Evolutionary conservation across 2,329 filamentous ascomycete species (phyloP), one percentile per base, ranked within the genome.

Genomic region (Beauveria medogensis): DNA sequence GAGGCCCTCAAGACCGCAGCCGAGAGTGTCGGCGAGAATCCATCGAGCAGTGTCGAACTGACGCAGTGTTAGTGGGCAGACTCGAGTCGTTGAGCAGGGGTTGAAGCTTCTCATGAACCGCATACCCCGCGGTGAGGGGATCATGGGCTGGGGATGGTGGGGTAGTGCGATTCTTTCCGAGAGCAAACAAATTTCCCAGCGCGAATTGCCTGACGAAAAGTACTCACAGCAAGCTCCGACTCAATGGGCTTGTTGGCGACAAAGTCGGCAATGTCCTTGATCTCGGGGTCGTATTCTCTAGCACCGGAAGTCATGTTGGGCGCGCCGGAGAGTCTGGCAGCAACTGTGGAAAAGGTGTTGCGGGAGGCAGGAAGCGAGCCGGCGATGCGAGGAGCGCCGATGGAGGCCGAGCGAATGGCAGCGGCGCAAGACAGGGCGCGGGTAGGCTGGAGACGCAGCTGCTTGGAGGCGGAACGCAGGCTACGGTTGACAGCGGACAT

Each of bases 1-100:
- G 71, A 99, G 84, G 67, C 91, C 94, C 80, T 97, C 92, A 65
- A 99, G 87, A 73, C 94, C 94, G 75, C 94, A 99, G 71, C 94
- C 94, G 53, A 99, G 84, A 60, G 94, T 97, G 76, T 99, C 94
- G 72, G 97, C 86, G 76, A 99, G 92, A 68, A 97, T 92, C 80
- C 92, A 93, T 78, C 94, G 89, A 65, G 94, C 94, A 54, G 94
- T 99, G 76, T 99, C 94, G 73, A 90, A 95, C 90, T 94, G 67
- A 59, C 47, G 20, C 7, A 24, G 20, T 18, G 43, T 56, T 20
- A 24, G 5, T 47, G 4, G 34, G 37, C 40, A 6, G 34, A 28
- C n/a, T 43, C 37, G 44, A 37, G 24, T 18, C 8, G 24, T n/a
- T 40, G 12, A n/a, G 54, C 68, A 55, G 66, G 63, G 54, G 55